Conservation (phyloP, 139 green algal species). For the Tetradesmus lagerheimii region DNA sequence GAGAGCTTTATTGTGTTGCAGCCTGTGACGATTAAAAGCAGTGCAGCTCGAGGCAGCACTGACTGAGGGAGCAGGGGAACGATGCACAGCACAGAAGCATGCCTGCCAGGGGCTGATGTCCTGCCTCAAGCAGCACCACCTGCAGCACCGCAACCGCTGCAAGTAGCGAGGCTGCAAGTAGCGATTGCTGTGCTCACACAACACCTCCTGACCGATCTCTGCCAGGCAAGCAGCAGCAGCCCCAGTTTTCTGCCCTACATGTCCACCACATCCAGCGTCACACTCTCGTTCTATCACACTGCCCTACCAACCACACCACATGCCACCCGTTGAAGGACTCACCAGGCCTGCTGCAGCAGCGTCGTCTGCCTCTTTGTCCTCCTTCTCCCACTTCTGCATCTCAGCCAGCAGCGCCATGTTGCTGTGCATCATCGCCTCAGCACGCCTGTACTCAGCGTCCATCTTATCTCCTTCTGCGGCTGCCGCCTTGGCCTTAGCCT, state of each 20-base stretch:
- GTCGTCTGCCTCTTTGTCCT: conserved; percentile 1
- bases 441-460: conserved; percentile 13
- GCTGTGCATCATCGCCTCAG: not conserved
- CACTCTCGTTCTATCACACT: not conserved
- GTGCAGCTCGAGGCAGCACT: too few species aligned
- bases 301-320: not conserved
- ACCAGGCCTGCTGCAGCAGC: conserved; percentile 33
- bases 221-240: not conserved
- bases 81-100: not conserved
- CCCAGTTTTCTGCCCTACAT: too few species aligned
- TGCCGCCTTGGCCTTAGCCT: not conserved
- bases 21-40: too few species aligned
- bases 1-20: too few species aligned
- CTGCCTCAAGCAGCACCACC: too few species aligned
- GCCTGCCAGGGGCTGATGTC: not conserved
- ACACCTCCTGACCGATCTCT: not conserved
- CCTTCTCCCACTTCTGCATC: conserved; percentile 16
- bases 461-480: not conserved
- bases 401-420: conserved; percentile 21
- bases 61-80: too few species aligned
- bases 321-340: not conserved
- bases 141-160: not conserved
- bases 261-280: too few species aligned
- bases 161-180: not conserved
- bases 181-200: not conserved